Base-by-base conservation (phyloP, 75 land plant genomes). In the Selaginella tamariscina region DNA sequence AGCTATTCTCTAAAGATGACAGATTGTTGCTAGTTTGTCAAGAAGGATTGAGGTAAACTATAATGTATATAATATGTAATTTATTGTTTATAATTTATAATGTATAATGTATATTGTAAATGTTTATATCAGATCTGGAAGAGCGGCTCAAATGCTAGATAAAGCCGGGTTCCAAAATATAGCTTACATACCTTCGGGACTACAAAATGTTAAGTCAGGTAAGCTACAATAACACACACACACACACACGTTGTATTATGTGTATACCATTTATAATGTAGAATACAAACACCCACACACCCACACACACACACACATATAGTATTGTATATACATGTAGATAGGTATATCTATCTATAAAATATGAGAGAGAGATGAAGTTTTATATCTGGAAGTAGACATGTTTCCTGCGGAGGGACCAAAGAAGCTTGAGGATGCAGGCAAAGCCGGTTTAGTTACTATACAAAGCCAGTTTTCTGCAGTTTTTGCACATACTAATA, bases 171-270 rank as follows among this genome's bases (percentile, higher is more conserved):
- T 78, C 32, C 49, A 80, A 32, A 86, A 86, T 75, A 49, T 93
- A 55, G 77, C 90, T 29, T 93, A 81, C 54, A 71, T 93, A 44
- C 71, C 74, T n/a, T 84, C 89, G 54, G 98, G 98, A 2, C 83
- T 93, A 59, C 95, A 93, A 72, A 76, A 80, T 1, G 84, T 89
- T 8, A 83, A 81, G 68, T 86, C 88, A 74, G 98, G 97, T 88
- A 30, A 27, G 26, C 24, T 1, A 39, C 5, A 39, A 5, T 5
- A 39, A 39, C n/a, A n/a, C n/a, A n/a, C n/a, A n/a, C n/a, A n/a
- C n/a, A n/a, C n/a, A n/a, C n/a, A n/a, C n/a, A n/a, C n/a, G n/a
- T n/a, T n/a, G n/a, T n/a, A n/a, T n/a, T n/a, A n/a, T 67, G 60
- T 29, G 2, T 32, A 67, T 2, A 29, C n/a, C 30, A 27, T 21